Base-by-base conservation (phyloP, 1,139 yeast species). In the Diutina pseudorugosa region DNA sequence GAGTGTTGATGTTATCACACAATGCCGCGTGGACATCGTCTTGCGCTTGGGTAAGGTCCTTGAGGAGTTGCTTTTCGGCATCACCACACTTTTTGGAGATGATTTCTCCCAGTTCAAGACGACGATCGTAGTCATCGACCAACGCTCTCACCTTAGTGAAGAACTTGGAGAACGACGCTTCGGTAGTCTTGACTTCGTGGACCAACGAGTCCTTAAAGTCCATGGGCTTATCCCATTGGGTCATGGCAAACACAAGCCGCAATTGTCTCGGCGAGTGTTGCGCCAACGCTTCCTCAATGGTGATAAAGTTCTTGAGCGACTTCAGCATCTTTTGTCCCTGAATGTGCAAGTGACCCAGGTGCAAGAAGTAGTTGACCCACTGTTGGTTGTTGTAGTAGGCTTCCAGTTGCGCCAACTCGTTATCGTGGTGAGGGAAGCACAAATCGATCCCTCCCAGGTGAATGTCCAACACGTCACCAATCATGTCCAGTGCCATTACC, bases 351-450 rank as follows among this genome's bases (percentile, higher is more conserved):
- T 93, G 99, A 41, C 99, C 99, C 51, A 95, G 89, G 67, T 93
- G 99, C 70, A 93, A 69, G 69, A 93, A 93, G 67, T 93, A 93
- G 68, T 93, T 91, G 53, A 93, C 89, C 99, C 99, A 93, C 69
- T 94, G 98, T 52, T 80, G 71, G 67, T 87, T 84, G 61, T 88
- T 89, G 66, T 76, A 93, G 66, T 83, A 85, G 5, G 98, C 98
- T 69, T 93, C 99, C 30, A 94, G 80, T 71, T 93, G 99, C 1
- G 99, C 99, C 60, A 93, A 74, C 70, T 93, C 99, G 63, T 93
- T 93, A 68, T 93, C 99, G 69, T 93, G 99, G 66, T 93, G 99
- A n/a, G 99, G 99, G 74, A 93, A 94, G 33, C 98, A 96, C 62
- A 93, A 77, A 69, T 93, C 99, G 55, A 93, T 82, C 58, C 98